Conservation (phyloP, 2,329 filamentous ascomycete genomes). For the Chaetoscypha palmicola region DNA sequence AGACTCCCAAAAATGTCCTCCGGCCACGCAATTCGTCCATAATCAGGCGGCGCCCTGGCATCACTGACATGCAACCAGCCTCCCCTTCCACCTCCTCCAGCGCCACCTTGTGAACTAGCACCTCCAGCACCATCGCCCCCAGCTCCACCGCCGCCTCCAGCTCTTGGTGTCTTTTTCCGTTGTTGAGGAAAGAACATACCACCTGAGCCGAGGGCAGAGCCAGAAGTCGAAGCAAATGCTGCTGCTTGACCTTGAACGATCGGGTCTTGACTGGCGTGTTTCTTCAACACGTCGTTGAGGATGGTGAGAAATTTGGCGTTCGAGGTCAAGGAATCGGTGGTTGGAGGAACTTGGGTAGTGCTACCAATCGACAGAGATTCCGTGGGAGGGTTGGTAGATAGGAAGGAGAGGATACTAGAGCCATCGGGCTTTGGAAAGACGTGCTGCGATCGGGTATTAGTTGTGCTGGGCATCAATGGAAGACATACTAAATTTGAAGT, state of each 20-base stretch:
- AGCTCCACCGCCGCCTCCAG: conserved; percentile 45
- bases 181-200: conserved; percentile 43
- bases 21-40: conserved; percentile 60
- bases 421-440: conserved; percentile 43
- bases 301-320: conserved; percentile 54
- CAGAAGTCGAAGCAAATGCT: conserved; percentile 53
- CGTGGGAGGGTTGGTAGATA: conserved; percentile 50
- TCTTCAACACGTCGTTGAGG: conserved; percentile 48
- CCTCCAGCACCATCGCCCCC: conserved; percentile 45
- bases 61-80: conserved; percentile 62
- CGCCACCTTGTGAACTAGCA: conserved; percentile 52
- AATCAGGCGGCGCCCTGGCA: conserved; percentile 56
- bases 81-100: conserved; percentile 51
- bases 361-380: conserved; percentile 51
- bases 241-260: conserved; percentile 49
- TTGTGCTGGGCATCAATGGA: conserved; percentile 3
- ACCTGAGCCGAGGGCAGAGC: conserved; percentile 44
- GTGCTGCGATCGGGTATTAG: conserved; percentile 39
- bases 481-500: neutral
- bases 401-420: conserved; percentile 51
- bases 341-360: conserved; percentile 52
- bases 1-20: conserved; percentile 65
- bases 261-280: conserved; percentile 51
- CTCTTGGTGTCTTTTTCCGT: conserved; percentile 32
- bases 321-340: conserved; percentile 50